phyloP scores from a whole-genome alignment of 495 filamentous ascomycete genomes.

The Clohesyomyces aquaticus region DNA sequence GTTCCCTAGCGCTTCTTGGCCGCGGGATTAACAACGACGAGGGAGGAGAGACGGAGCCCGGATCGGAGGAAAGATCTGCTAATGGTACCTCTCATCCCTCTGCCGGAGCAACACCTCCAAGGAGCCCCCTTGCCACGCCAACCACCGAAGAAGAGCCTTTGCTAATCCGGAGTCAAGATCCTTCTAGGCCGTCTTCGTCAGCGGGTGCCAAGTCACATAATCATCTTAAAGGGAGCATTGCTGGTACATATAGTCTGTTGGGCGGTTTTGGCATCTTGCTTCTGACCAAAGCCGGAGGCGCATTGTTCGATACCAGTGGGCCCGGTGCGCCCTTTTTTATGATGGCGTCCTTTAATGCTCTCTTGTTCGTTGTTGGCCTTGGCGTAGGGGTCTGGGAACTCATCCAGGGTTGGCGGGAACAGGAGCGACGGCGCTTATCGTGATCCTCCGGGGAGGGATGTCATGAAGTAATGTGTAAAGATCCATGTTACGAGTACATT shows the following conservation, averaged over 20 bases:
- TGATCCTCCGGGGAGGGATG: not conserved
- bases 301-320: conserved; percentile 72
- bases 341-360: conserved; percentile 82
- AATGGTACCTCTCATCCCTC: conserved; percentile 15
- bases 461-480: conserved; percentile 10
- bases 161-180: conserved; percentile 14
- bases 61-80: not conserved
- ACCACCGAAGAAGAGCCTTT: conserved; percentile 35
- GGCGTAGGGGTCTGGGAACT: conserved; percentile 22
- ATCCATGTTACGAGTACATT: too few relatives aligned
- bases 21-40: conserved; percentile 65
- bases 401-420: conserved; percentile 17
- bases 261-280: conserved; percentile 91
- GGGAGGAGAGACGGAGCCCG: conserved; percentile 50
- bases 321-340: conserved; percentile 85
- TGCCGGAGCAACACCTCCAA: conserved; percentile 29
- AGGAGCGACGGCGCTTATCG: conserved; percentile 2
- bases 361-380: conserved; percentile 32
- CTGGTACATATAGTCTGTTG: conserved; percentile 87
- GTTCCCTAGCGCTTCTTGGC: conserved; percentile 82
- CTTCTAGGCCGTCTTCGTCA: conserved; percentile 11
- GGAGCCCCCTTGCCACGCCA: conserved; percentile 25
- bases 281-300: conserved; percentile 89
- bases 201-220: conserved; percentile 35
- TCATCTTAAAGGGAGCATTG: conserved; percentile 87